Conservation (phyloP, 768 basidiomycete genomes). For the Mycena galopus region DNA sequence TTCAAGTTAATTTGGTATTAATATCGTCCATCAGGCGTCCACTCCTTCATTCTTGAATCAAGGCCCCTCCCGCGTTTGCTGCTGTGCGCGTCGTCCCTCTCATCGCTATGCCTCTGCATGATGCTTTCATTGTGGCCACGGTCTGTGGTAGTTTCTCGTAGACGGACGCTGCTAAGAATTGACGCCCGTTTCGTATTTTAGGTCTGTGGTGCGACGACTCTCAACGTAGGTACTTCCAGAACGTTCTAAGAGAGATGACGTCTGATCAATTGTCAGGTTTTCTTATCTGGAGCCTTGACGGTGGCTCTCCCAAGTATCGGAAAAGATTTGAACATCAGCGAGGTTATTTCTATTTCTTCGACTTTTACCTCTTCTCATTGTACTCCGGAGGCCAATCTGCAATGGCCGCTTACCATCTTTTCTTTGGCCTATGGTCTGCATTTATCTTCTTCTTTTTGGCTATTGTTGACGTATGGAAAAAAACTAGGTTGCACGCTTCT, state of each 20-base stretch:
- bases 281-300: slow-evolving; percentile 8
- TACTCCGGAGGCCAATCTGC: slow-evolving; percentile 24
- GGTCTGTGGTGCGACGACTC: slow-evolving; percentile 10
- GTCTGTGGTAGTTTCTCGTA: too few species aligned
- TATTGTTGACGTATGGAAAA: too few species aligned
- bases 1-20: too few species aligned
- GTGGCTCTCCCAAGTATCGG: slow-evolving; percentile 11
- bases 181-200: too few species aligned
- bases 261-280: background rate
- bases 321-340: background rate
- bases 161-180: too few species aligned
- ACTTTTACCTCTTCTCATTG: background rate
- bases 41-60: background rate
- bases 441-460: too few species aligned
- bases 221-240: slow-evolving; percentile 7
- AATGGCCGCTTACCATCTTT: slow-evolving; percentile 40
- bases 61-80: background rate
- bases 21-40: background rate
- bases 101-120: slow-evolving; percentile 32
- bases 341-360: background rate
- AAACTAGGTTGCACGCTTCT: slow-evolving; percentile 36
- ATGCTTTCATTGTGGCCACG: background rate
- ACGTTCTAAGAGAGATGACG: background rate
- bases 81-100: background rate
- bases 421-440: slow-evolving; percentile 39